phyloP scores from a whole-genome alignment of 2,329 filamentous ascomycete species.

The Stromatinia cepivora region DNA sequence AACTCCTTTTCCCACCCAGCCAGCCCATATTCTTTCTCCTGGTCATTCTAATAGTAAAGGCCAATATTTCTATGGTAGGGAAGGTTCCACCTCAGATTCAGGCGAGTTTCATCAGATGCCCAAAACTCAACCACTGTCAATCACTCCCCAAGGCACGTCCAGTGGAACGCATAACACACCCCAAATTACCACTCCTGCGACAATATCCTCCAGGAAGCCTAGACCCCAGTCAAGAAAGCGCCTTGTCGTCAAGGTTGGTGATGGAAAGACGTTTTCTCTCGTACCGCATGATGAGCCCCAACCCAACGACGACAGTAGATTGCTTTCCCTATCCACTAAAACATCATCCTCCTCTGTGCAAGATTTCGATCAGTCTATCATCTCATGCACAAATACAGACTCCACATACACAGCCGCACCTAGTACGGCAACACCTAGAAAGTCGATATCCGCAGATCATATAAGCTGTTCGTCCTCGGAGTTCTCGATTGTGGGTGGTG shows the following conservation, averaged over 20 bases:
- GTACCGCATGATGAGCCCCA: constrained; percentile 33
- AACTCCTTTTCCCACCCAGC: constrained; percentile 40
- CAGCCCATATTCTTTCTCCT: constrained; percentile 38
- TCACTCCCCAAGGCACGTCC: constrained; percentile 32
- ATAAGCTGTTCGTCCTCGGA: constrained; percentile 40
- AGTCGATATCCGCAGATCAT: constrained; percentile 38
- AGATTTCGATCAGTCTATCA: constrained; percentile 35
- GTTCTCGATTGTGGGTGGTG: constrained; percentile 41
- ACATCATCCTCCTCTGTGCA: constrained; percentile 35
- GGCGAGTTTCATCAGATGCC: constrained; percentile 35
- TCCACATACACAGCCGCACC: constrained; percentile 28
- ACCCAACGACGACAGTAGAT: constrained; percentile 29
- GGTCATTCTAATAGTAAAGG: constrained; percentile 25
- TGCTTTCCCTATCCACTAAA: constrained; percentile 28
- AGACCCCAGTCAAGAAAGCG: constrained; percentile 36
- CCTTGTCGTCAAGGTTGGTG: constrained; percentile 35
- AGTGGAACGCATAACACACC: constrained; percentile 34
- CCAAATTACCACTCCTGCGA: constrained; percentile 34
- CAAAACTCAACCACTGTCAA: constrained; percentile 30
- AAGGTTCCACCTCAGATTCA: constrained; percentile 32
- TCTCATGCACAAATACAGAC: constrained; percentile 35
- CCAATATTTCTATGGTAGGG: constrained; percentile 21
- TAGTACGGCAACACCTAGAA: constrained; percentile 34
- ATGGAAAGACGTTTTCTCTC: constrained; percentile 41
- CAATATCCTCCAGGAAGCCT: constrained; percentile 36